Conservation (phyloP, 495 filamentous ascomycete species). For the Chaetomium fimeti region DNA sequence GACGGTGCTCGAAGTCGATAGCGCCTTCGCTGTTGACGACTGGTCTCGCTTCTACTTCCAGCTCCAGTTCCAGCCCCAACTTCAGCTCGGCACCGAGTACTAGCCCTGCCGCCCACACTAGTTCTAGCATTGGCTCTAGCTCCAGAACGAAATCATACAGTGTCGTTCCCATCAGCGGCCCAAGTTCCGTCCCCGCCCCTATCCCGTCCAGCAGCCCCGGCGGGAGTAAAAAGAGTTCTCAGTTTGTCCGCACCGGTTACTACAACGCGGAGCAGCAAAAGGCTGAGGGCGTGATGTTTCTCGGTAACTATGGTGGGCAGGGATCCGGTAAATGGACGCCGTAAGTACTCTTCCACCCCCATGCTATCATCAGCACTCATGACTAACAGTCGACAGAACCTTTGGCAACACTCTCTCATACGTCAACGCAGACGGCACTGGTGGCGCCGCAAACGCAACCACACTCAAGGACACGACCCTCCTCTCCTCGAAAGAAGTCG, state of each 20-base stretch:
- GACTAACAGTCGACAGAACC: constrained; percentile 30
- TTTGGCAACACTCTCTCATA: constrained; percentile 67
- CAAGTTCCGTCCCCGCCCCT: neutral
- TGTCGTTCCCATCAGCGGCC: neutral
- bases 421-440: constrained; percentile 50
- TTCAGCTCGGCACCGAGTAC: neutral
- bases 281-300: constrained; percentile 60
- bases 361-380: constrained; percentile 53
- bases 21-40: neutral
- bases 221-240: neutral
- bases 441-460: constrained; percentile 49
- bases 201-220: neutral
- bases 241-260: constrained; percentile 50
- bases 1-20: neutral
- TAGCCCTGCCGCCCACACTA: neutral
- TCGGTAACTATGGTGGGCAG: constrained; percentile 61
- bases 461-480: constrained; percentile 51
- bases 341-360: constrained; percentile 40
- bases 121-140: neutral
- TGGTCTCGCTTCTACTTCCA: neutral
- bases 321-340: constrained; percentile 59
- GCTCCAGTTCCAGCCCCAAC: neutral
- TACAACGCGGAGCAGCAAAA: constrained; percentile 52
- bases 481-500: constrained; percentile 58
- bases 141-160: neutral